Evolutionary conservation across 768 basidiomycete genomes (phyloP).

Genomic region (Crucibulum laeve): DNA sequence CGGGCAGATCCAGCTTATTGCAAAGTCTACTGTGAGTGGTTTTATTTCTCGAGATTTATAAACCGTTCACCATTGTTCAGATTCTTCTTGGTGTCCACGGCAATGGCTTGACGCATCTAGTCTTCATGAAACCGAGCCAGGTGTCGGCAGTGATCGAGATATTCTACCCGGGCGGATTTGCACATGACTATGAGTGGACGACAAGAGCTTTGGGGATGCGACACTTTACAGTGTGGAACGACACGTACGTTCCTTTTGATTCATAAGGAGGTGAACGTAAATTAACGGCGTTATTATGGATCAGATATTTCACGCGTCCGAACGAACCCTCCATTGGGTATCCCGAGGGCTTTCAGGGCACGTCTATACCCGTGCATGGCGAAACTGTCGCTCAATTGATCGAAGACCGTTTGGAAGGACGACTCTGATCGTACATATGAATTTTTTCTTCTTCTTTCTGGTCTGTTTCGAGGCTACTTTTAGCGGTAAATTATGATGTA

Average conservation of each 20-base stretch:
- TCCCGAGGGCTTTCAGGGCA: too few species aligned
- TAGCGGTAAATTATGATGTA: too few species aligned
- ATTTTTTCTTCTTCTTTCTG: too few species aligned
- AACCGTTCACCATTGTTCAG: slow-evolving; percentile 24
- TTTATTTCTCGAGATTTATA: background rate
- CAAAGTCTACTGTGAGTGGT: slow-evolving; percentile 57
- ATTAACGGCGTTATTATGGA: too few species aligned
- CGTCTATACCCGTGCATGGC: too few species aligned
- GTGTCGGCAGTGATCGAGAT: slow-evolving; percentile 76
- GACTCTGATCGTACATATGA: too few species aligned
- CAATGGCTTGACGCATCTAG: slow-evolving; percentile 71
- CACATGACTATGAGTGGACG: slow-evolving; percentile 81
- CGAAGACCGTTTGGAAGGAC: too few species aligned
- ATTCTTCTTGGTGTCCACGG: slow-evolving; percentile 66
- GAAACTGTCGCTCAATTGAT: too few species aligned
- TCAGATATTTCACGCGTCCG: too few species aligned
- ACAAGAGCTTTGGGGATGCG: slow-evolving; percentile 58
- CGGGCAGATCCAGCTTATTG: slow-evolving; percentile 57
- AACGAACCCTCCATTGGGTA: too few species aligned
- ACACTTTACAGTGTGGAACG: slow-evolving; percentile 75
- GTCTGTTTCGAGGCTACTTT: too few species aligned
- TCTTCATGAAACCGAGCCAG: slow-evolving; percentile 69
- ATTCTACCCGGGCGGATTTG: slow-evolving; percentile 71
- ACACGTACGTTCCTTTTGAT: slow-evolving; percentile 43
- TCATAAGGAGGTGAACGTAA: background rate